Evolutionary conservation across 2,329 filamentous ascomycete genomes (phyloP).

Genomic region (Fusarium sp.): DNA sequence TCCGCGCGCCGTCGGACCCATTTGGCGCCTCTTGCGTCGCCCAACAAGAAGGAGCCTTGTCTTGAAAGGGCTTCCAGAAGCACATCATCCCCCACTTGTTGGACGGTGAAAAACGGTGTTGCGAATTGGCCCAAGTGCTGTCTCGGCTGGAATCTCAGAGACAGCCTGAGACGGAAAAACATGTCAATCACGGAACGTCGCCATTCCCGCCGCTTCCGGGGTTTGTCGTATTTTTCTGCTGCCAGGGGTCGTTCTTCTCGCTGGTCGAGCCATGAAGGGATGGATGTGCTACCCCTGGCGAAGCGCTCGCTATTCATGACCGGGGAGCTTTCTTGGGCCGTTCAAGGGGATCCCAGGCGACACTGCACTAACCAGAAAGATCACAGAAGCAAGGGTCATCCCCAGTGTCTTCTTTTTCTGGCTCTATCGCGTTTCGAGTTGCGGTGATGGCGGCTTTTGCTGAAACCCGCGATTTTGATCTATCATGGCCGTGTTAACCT

Average conservation of each 20-base stretch:
- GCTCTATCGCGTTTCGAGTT: slow-evolving; percentile 40
- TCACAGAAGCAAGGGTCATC: slow-evolving; percentile 8
- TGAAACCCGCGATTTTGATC: slow-evolving; percentile 27
- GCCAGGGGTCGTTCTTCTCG: neutral
- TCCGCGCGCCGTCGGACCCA: slow-evolving; percentile 1
- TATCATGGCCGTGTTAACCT: slow-evolving; percentile 4
- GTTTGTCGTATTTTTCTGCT: slow-evolving; percentile 6
- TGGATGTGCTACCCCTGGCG: slow-evolving; percentile 3
- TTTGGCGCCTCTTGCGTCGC: slow-evolving; percentile 10
- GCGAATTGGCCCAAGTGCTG: neutral
- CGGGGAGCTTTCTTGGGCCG: slow-evolving; percentile 2
- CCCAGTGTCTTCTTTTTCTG: slow-evolving; percentile 27
- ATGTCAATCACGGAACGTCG: slow-evolving; percentile 8
- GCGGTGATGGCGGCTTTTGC: slow-evolving; percentile 29
- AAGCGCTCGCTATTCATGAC: slow-evolving; percentile 19
- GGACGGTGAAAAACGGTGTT: neutral
- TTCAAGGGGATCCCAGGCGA: neutral
- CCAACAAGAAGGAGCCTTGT: neutral
- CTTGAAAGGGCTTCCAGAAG: slow-evolving; percentile 1
- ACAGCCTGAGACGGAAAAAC: neutral
- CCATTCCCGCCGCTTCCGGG: slow-evolving; percentile 8
- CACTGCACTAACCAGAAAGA: neutral
- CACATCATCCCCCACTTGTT: neutral
- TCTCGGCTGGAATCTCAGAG: neutral
- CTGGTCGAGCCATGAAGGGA: slow-evolving; percentile 10